phyloP scores from a whole-genome alignment of 2,329 filamentous ascomycete species.

The Clarireedia hainanense region DNA sequence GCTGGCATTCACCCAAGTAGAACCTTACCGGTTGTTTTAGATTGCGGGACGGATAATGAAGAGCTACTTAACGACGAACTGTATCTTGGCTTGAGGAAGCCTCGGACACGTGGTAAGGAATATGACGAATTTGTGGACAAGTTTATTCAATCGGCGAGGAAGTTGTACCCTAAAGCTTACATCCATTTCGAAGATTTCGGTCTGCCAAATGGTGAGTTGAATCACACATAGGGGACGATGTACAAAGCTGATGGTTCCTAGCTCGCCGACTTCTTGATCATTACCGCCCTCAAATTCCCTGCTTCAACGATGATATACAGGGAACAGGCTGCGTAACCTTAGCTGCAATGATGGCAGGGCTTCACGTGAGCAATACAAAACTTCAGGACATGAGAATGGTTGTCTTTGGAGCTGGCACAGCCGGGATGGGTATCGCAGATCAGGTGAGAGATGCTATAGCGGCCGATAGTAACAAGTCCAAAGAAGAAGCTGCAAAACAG shows the following conservation, averaged over 20 bases:
- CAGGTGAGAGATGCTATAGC: conserved; percentile 75
- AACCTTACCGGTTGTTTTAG: conserved; percentile 72
- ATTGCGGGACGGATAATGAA: conserved; percentile 80
- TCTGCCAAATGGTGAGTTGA: conserved; percentile 51
- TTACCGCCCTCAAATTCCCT: conserved; percentile 66
- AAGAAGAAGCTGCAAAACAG: conserved; percentile 68
- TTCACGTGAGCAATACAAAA: conserved; percentile 60
- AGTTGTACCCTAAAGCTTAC: conserved; percentile 70
- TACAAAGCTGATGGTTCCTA: background rate
- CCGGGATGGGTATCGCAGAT: conserved; percentile 79
- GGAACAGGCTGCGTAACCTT: conserved; percentile 84
- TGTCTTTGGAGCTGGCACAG: conserved; percentile 73
- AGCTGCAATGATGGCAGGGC: conserved; percentile 69
- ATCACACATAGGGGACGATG: background rate
- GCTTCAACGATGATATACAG: conserved; percentile 89
- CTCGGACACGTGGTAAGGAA: conserved; percentile 57
- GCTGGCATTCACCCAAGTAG: conserved; percentile 78
- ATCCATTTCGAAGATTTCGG: conserved; percentile 91
- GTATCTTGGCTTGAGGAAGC: conserved; percentile 67
- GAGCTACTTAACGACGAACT: conserved; percentile 65
- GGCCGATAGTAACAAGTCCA: conserved; percentile 55
- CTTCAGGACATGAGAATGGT: conserved; percentile 64
- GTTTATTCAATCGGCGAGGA: conserved; percentile 61
- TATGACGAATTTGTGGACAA: conserved; percentile 72
- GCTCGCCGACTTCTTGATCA: conserved; percentile 65